Base-by-base conservation (phyloP, 2,329 filamentous ascomycete species). In the Hypoxylon rubiginosum region DNA sequence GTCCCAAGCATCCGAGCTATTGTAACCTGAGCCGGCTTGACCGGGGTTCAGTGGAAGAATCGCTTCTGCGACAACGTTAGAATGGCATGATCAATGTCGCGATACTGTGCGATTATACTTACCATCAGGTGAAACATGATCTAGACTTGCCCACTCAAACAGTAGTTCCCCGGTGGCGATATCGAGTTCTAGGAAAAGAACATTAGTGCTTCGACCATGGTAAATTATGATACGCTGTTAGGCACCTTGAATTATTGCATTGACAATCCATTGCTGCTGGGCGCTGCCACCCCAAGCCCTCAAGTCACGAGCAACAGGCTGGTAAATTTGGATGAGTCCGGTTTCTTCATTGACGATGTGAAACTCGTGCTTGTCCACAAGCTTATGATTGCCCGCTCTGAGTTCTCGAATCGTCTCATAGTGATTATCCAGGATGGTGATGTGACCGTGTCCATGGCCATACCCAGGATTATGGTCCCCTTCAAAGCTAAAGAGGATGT, bases 91-190 rank as follows among this genome's bases (percentile, higher is more conserved):
- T n/a, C n/a, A n/a, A n/a, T n/a, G n/a, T n/a, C n/a, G n/a, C n/a
- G n/a, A n/a, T n/a, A n/a, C n/a, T n/a, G n/a, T n/a, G 46, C 72
- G 64, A 39, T 71, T 75, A 69, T 66, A 77, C 73, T 73, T 78
- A 79, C 84, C 81, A 43, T 81, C 79, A 1, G 84, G 85, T 46
- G 81, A 78, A n/a, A 87, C 79, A 73, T 88, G 84, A 61, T 88
- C 85, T 9, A 88, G 76, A 67, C 83, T 85, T 30, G 81, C 81
- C 87, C 87, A 89, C 69, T 89, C 86, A 67, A 89, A 89, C 10
- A 88, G 66, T 3, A 89, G 74, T 43, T 83, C 78, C 2, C 86
- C 85, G 2, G 84, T 88, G 24, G 83, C 79, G 45, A 87, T 84
- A 60, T 88, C 82, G 13, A 84, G 78, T 70, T 79, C 76, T 78